These are phyloP conservation scores for Puccinellia tenuiflora DNA, from an alignment of 176 grass and related monocot species.

Conservation along the genomic window DNA sequence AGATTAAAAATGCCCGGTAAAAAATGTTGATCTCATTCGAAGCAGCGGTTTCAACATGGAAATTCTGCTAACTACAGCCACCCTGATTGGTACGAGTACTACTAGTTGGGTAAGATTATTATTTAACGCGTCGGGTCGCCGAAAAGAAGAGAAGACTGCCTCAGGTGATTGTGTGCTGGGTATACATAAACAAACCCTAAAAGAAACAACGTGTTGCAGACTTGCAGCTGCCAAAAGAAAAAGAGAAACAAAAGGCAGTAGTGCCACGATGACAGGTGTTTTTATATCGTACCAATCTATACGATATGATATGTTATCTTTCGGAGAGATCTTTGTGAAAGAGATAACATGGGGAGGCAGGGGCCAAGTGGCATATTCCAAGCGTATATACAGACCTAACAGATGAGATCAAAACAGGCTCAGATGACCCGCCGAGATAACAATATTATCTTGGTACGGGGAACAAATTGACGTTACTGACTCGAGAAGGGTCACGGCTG, in stretches of 20 bases:
- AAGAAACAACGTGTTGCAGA: not conserved
- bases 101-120: not conserved
- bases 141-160: not conserved
- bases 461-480: conserved; percentile 27
- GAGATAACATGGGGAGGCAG: conserved; percentile 8
- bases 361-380: conserved; percentile 42
- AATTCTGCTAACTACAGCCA: not conserved
- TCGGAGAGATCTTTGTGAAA: not conserved
- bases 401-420: conserved; percentile 26
- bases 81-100: not conserved
- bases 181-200: not conserved
- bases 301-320: not conserved
- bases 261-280: not conserved
- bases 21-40: not conserved
- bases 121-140: not conserved
- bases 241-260: not conserved
- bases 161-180: not conserved
- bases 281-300: not conserved
- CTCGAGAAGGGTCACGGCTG: not conserved
- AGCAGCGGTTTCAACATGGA: not conserved
- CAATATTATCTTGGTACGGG: conserved; percentile 21
- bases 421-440: conserved; percentile 22
- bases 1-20: not conserved
- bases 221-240: not conserved
- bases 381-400: conserved; percentile 10